Percentiles rank a stretch among this genome's conserved stretches.
Conservation (phyloP, 495 filamentous ascomycete species). For the Cairneyella variabilis region DNA sequence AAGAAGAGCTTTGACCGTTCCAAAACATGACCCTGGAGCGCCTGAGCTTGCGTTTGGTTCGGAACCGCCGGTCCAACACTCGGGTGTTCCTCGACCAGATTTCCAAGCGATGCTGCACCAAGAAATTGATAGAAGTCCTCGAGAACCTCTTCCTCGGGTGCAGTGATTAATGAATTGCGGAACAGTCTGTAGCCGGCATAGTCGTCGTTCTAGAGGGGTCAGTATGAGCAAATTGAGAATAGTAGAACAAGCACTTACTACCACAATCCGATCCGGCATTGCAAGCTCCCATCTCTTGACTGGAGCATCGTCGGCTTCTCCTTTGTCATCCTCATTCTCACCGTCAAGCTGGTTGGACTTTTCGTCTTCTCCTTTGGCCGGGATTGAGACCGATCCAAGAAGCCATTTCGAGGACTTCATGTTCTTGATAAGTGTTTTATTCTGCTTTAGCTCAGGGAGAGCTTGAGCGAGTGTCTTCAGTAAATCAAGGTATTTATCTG, state of each 20-base stretch:
- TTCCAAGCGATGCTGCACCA: conserved; percentile 54
- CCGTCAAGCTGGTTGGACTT: conserved; percentile 24
- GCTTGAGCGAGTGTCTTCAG: conserved; percentile 73
- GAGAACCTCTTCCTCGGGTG: conserved; percentile 81
- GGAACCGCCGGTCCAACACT: conserved; percentile 44
- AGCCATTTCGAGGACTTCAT: conserved; percentile 77
- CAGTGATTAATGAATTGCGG: conserved; percentile 71
- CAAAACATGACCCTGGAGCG: conserved; percentile 71
- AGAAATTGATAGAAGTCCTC: conserved; percentile 77
- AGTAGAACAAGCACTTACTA: conserved; percentile 33
- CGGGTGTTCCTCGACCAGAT: conserved; percentile 56
- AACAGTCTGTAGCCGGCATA: conserved; percentile 81
- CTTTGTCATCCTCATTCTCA: conserved; percentile 45
- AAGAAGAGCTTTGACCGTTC: conserved; percentile 87
- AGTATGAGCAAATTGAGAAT: neutral
- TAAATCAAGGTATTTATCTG: conserved; percentile 81
- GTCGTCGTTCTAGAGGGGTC: conserved; percentile 57
- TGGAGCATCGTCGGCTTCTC: conserved; percentile 65
- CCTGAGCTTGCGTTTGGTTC: conserved; percentile 45
- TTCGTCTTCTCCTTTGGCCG: conserved; percentile 37
- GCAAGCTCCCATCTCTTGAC: conserved; percentile 76
- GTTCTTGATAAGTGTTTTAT: conserved; percentile 69
- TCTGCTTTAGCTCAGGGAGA: conserved; percentile 62
- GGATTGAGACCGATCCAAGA: conserved; percentile 72
- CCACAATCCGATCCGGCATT: conserved; percentile 63